A percentile compares a stretch with the other conserved stretches of the same genome.
Evolutionary conservation across 83 land plant species (phyloP).

Genomic region (Picea abies): DNA sequence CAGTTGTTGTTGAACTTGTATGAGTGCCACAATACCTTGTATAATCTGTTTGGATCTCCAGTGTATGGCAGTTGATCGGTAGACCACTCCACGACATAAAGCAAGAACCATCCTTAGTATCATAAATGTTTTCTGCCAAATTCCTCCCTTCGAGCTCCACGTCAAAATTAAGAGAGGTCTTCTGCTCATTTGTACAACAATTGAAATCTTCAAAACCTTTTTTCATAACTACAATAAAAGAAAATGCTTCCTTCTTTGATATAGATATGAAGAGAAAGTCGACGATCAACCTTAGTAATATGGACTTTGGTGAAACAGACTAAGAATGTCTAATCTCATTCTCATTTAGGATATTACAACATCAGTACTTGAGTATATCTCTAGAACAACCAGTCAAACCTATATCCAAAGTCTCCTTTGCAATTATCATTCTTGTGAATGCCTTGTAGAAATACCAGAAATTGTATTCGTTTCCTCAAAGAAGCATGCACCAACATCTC

Average conservation of each 20-base stretch:
- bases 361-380: not conserved
- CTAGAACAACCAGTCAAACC: not conserved
- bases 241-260: slow-evolving; percentile 26
- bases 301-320: too few relatives aligned
- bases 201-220: slow-evolving; percentile 83
- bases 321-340: not conserved
- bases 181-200: slow-evolving; percentile 68
- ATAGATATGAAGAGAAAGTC: too few relatives aligned
- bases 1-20: too few relatives aligned
- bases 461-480: not conserved
- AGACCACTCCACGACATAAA: slow-evolving; percentile 41
- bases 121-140: slow-evolving; percentile 38
- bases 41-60: too few relatives aligned
- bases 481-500: not conserved
- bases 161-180: slow-evolving; percentile 33
- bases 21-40: too few relatives aligned
- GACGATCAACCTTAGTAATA: too few relatives aligned
- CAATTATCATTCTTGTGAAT: too few relatives aligned
- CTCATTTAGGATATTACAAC: not conserved
- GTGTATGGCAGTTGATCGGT: too few relatives aligned
- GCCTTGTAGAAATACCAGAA: not conserved
- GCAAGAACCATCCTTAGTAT: slow-evolving; percentile 73
- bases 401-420: too few relatives aligned
- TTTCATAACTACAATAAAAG: slow-evolving; percentile 61
- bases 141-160: not conserved